Evolutionary conservation across 176 grass and related monocot species (phyloP), one percentile per base, ranked within the genome.

Genomic region (Triticum monococcum): DNA sequence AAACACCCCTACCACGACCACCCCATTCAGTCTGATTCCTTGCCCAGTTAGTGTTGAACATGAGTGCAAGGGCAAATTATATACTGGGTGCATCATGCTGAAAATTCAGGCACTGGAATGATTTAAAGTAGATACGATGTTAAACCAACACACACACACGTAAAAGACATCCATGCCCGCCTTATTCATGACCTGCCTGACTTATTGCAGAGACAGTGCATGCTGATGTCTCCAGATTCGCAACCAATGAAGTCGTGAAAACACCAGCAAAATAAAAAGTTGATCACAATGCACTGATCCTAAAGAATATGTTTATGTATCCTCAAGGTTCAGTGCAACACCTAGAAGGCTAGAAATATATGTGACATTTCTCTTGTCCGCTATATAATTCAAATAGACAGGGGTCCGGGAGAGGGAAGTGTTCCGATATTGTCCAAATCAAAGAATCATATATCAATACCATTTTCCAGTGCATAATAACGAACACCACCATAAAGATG

Each of bases 91-190:
- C 14, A 64, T 69, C 28, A 24, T 67, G 77, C 33, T 41, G 40
- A 80, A 80, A 80, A 45, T 68, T 85, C 43, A n/a, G 60, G 45
- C 24, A 52, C 30, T 50, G 7, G 38, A 73, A 73, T 43, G 36
- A 48, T 65, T 36, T 9, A 64, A 32, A 68, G 25, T 24, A 40
- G 32, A 57, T 60, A 64, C 2, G 12, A 14, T 54, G 17, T 46
- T 56, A 50, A 84, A n/a, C 20, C 10, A 9, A 75, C 13, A 52
- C 48, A 52, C 48, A 52, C 14, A 52, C 40, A 43, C 28, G 28
- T 43, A 52, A 52, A 52, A 52, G 17, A 52, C 48, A 54, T 5
- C 50, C 50, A 54, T 54, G 50, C 16, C 14, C 5, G 12, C 14
- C 50, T 54, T 18, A 54, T 54, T 54, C 16, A 17, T 54, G 50